Conservation (phyloP, 2,329 filamentous ascomycete genomes). For the Colletotrichum camelliae region DNA sequence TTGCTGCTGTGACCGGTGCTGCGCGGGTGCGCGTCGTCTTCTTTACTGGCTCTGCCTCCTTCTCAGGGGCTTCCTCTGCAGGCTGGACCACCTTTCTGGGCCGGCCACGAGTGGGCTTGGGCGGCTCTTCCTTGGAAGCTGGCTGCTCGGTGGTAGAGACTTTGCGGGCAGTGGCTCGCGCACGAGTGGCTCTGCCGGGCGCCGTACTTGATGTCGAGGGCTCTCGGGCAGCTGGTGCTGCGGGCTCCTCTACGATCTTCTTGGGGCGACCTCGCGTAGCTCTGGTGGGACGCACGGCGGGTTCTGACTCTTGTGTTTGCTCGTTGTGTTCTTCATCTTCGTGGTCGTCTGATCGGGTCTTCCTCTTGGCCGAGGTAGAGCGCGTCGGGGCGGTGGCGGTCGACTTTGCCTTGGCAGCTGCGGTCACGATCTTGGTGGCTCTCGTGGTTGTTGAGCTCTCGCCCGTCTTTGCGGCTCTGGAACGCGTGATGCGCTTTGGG, state of each 20-base stretch:
- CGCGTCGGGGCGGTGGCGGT: slow-evolving; percentile 29
- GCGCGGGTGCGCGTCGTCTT: slow-evolving; percentile 29
- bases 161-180: slow-evolving; percentile 31
- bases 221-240: background rate
- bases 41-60: slow-evolving; percentile 29
- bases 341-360: slow-evolving; percentile 58
- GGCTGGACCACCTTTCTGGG: slow-evolving; percentile 42
- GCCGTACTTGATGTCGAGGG: slow-evolving; percentile 18
- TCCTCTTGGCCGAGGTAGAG: slow-evolving; percentile 49
- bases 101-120: slow-evolving; percentile 47
- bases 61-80: slow-evolving; percentile 25
- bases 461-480: slow-evolving; percentile 47
- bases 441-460: slow-evolving; percentile 39
- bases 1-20: slow-evolving; percentile 35
- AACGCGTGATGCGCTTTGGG: slow-evolving; percentile 64
- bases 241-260: slow-evolving; percentile 38
- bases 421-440: slow-evolving; percentile 52
- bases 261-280: slow-evolving; percentile 51
- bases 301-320: slow-evolving; percentile 29
- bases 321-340: slow-evolving; percentile 52
- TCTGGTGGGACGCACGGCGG: slow-evolving; percentile 36
- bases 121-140: slow-evolving; percentile 26
- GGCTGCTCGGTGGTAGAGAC: slow-evolving; percentile 25
- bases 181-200: slow-evolving; percentile 32
- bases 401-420: slow-evolving; percentile 53